phyloP scores from a whole-genome alignment of 169 alveolate species.

The Cystoisospora suis region DNA sequence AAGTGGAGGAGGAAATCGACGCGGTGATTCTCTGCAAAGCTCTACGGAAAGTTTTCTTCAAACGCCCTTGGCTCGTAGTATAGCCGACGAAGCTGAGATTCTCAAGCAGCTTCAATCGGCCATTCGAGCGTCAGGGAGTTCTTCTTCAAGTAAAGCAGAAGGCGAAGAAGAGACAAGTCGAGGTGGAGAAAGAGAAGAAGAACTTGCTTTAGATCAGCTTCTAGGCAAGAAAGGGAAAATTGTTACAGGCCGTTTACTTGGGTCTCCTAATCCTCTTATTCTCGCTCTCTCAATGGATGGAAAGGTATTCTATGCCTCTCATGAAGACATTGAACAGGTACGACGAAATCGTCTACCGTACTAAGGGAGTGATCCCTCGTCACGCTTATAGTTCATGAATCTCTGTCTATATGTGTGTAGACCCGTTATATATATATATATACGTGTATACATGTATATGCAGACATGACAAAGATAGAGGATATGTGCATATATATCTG shows the following conservation, averaged over 20 bases:
- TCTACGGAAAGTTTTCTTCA: too few relatives aligned
- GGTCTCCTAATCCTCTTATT: background rate
- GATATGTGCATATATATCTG: too few relatives aligned
- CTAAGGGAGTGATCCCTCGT: background rate
- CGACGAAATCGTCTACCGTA: background rate
- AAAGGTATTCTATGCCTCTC: background rate
- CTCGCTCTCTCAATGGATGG: background rate
- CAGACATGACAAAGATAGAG: too few relatives aligned
- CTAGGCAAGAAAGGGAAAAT: background rate
- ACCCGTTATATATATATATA: slow-evolving; percentile 20
- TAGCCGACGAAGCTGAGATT: too few relatives aligned
- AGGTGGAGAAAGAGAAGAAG: background rate
- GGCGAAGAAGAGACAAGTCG: background rate
- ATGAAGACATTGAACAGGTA: background rate
- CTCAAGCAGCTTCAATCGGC: too few relatives aligned
- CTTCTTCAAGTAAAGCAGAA: too few relatives aligned
- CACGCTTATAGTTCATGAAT: background rate
- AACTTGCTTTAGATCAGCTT: background rate
- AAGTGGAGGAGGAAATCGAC: too few relatives aligned
- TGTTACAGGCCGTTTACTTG: background rate
- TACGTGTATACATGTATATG: too few relatives aligned
- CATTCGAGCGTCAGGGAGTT: too few relatives aligned
- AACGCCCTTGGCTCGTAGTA: too few relatives aligned
- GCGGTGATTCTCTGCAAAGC: too few relatives aligned
- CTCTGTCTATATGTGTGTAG: background rate